Percentiles rank a stretch among this genome's conserved stretches.
Evolutionary conservation across 2,329 filamentous ascomycete species (phyloP).

Genomic region (Macrophomina pseudophaseolina): DNA sequence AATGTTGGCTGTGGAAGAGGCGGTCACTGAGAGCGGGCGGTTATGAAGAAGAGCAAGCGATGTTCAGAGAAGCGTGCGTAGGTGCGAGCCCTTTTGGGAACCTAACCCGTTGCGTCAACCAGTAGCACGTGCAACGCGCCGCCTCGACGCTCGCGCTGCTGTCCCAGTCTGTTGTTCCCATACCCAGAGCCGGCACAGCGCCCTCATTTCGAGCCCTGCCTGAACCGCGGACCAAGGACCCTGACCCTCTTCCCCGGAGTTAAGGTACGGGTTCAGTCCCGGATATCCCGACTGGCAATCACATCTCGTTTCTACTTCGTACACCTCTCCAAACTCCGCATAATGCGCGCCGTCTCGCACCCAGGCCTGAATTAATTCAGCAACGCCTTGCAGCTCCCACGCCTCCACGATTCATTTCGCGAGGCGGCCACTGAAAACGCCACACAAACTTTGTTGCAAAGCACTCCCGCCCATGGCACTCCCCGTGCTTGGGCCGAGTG

Average conservation of each 20-base stretch:
- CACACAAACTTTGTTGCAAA: conserved; percentile 12
- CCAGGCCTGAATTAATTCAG: not conserved
- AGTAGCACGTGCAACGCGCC: not conserved
- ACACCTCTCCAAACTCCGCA: conserved; percentile 2
- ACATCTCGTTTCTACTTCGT: not conserved
- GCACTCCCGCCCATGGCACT: conserved; percentile 4
- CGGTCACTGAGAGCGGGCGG: conserved; percentile 1
- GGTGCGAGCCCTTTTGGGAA: not conserved
- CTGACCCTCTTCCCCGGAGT: conserved; percentile 16
- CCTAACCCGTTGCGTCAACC: conserved; percentile 16
- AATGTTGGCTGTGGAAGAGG: not conserved
- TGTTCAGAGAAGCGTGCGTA: conserved; percentile 15
- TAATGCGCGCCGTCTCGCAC: not conserved
- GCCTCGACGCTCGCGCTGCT: not conserved
- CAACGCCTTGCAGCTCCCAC: not conserved
- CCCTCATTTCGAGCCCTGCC: not conserved
- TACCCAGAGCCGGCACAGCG: not conserved
- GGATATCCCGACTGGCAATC: conserved; percentile 7
- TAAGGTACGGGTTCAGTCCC: not conserved
- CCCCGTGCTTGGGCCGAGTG: conserved; percentile 3
- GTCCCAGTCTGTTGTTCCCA: not conserved
- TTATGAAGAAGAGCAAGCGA: conserved; percentile 14
- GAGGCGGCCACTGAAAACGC: conserved; percentile 7
- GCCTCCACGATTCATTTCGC: conserved; percentile 9
- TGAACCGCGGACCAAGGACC: not conserved